Base-by-base conservation (phyloP, 2,329 filamentous ascomycete species). In the Aspergillus pseudoglaucus region DNA sequence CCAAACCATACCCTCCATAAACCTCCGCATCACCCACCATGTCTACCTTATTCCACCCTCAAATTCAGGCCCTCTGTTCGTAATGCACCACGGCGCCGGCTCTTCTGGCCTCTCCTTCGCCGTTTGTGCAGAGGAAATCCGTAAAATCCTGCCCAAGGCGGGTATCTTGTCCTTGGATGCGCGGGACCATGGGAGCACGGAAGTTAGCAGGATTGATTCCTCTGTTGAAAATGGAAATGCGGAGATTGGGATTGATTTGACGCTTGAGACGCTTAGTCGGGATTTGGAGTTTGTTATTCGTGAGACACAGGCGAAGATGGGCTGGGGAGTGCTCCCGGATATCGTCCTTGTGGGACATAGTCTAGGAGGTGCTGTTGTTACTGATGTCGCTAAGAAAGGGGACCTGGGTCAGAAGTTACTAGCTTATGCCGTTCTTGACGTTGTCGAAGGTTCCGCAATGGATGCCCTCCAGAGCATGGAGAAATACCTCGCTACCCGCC, bases 391-490 rank as follows among this genome's bases (percentile, higher is more conserved):
- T 10, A 82, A 80, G 60, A 77, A 77, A 15, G 81, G 81, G 1
- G 72, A 76, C 35, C 72, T 95, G 32, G 87, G 85, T 1, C 66
- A 71, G 33, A 78, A 83, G 22, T 66, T 97, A 1, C 74, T 97
- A 14, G 93, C 88, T 17, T 95, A 91, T 68, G 88, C 84, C 3
- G 90, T 97, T 6, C 75, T 98, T 14, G 93, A 98, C 68, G 89
- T 98, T 4, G 93, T 98, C 23, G 93, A 98, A 69, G 88, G 71
- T 9, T 95, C 88, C 0, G 93, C 93, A 30, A 91, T 98, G 68
- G 93, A 97, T 65, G 91, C 93, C 2, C 76, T 98, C 46, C 84
- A 90, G 66, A 90, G 87, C 67, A 98, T 98, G 93, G 86, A 93
- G 56, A 86, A 84, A 3, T 96, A 96, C 66, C 78, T 98, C 17